Evolutionary conservation across 2,329 filamentous ascomycete genomes (phyloP).

Genomic region (Berkeleyomyces basicola): DNA sequence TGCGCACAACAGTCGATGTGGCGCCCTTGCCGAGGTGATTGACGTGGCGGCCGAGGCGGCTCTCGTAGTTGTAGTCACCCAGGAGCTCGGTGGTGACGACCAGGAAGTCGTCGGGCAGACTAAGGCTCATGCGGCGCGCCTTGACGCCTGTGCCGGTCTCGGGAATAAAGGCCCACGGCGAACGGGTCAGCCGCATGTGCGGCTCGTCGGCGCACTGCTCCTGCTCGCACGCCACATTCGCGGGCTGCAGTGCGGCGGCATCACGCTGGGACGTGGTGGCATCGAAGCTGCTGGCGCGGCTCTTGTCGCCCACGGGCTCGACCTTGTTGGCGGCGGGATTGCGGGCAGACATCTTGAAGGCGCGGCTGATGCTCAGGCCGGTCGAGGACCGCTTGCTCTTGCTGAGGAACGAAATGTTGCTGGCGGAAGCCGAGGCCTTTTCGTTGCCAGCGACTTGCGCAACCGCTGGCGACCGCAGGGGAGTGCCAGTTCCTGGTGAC

Average conservation of each 20-base stretch:
- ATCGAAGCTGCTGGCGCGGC: slow-evolving; percentile 36
- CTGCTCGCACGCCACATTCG: neutral
- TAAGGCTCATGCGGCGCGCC: slow-evolving; percentile 59
- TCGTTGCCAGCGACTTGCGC: neutral
- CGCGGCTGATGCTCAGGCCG: slow-evolving; percentile 30
- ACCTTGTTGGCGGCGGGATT: slow-evolving; percentile 24
- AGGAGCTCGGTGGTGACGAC: slow-evolving; percentile 54
- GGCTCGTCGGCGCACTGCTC: neutral
- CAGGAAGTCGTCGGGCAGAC: slow-evolving; percentile 55
- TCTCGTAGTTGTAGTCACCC: slow-evolving; percentile 53
- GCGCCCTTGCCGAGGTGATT: slow-evolving; percentile 69
- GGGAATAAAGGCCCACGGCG: slow-evolving; percentile 45
- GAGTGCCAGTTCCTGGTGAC: neutral
- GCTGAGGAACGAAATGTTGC: slow-evolving; percentile 1
- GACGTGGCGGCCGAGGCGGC: slow-evolving; percentile 53
- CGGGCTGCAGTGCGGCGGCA: neutral
- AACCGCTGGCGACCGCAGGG: slow-evolving; percentile 10
- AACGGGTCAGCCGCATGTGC: slow-evolving; percentile 22
- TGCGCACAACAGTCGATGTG: slow-evolving; percentile 66
- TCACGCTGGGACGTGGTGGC: slow-evolving; percentile 15
- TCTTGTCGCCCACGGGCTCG: slow-evolving; percentile 13
- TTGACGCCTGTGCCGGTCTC: slow-evolving; percentile 60
- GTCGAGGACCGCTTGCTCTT: slow-evolving; percentile 32
- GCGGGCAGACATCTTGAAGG: slow-evolving; percentile 20
- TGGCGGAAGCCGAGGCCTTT: neutral